Evolutionary conservation across 768 basidiomycete species (phyloP).

Genomic region (Boletales sp.): DNA sequence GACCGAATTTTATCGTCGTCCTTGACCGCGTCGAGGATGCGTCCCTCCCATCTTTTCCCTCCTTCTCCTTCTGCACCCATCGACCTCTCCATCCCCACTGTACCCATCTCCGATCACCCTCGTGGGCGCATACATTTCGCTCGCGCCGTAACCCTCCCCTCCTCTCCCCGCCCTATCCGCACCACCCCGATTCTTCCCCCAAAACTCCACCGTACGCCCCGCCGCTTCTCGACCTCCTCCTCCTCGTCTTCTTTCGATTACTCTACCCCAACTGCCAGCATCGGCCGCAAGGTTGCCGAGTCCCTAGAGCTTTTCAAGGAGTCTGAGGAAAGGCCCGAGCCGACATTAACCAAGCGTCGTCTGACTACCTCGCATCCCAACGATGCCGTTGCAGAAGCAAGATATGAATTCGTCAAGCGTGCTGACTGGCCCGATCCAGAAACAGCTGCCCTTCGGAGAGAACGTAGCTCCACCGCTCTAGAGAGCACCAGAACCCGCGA

Average conservation of each 20-base stretch:
- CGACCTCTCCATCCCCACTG: slow-evolving; percentile 1
- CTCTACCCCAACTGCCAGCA: slow-evolving; percentile 35
- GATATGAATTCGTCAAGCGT: slow-evolving; percentile 79
- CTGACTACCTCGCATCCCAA: slow-evolving; percentile 37
- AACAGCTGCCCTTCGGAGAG: slow-evolving; percentile 62
- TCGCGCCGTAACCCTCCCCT: slow-evolving; percentile 32
- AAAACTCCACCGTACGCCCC: slow-evolving; percentile 33
- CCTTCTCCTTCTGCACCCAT: slow-evolving; percentile 5
- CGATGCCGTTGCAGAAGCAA: slow-evolving; percentile 58
- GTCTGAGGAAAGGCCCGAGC: slow-evolving; percentile 40
- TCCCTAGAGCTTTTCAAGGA: slow-evolving; percentile 81
- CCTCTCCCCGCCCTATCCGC: slow-evolving; percentile 23
- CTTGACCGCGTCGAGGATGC: background rate
- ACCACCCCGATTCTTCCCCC: slow-evolving; percentile 14
- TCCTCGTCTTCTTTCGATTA: slow-evolving; percentile 17
- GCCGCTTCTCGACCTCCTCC: slow-evolving; percentile 29
- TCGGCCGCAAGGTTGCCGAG: slow-evolving; percentile 80
- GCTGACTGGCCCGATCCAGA: slow-evolving; percentile 85
- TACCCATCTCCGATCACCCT: slow-evolving; percentile 29
- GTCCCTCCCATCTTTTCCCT: background rate
- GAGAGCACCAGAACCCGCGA: slow-evolving; percentile 58
- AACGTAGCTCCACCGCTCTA: slow-evolving; percentile 60
- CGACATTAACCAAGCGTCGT: slow-evolving; percentile 26
- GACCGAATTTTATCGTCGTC: background rate
- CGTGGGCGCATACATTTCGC: slow-evolving; percentile 22